These are phyloP conservation scores for Elsinoe necatrix DNA, from an alignment of 2,329 filamentous ascomycete genomes.

Conservation along the genomic window DNA sequence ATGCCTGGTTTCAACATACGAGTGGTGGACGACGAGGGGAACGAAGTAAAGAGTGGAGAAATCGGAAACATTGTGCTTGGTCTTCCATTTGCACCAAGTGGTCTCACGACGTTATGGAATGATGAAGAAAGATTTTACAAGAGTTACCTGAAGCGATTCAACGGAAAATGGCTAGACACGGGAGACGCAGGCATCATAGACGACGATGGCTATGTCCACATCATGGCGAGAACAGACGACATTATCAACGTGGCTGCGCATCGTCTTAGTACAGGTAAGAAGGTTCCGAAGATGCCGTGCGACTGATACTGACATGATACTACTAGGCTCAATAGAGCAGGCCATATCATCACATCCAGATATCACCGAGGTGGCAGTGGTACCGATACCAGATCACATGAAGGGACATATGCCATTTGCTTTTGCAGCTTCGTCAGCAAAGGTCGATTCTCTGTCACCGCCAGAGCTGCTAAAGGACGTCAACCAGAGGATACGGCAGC, in stretches of 20 bases:
- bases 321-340: constrained; percentile 74
- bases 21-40: constrained; percentile 71
- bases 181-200: constrained; percentile 87
- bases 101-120: constrained; percentile 75
- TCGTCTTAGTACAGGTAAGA: constrained; percentile 72
- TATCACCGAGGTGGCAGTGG: constrained; percentile 76
- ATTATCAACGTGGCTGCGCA: constrained; percentile 95
- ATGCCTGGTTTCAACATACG: constrained; percentile 88
- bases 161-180: constrained; percentile 78
- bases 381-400: constrained; percentile 73
- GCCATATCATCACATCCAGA: constrained; percentile 72
- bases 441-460: constrained; percentile 45
- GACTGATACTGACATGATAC: constrained; percentile 13
- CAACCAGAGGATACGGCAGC: constrained; percentile 61
- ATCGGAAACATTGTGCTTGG: constrained; percentile 91
- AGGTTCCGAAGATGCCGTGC: background rate
- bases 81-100: constrained; percentile 74
- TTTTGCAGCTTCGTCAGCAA: constrained; percentile 59
- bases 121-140: constrained; percentile 81
- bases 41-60: constrained; percentile 57
- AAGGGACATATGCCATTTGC: constrained; percentile 92
- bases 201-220: constrained; percentile 51
- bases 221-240: constrained; percentile 65
- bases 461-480: constrained; percentile 54
- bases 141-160: constrained; percentile 74